Evolutionary conservation across 306 rosid species (phyloP).

Genomic region (Neltuma alba): DNA sequence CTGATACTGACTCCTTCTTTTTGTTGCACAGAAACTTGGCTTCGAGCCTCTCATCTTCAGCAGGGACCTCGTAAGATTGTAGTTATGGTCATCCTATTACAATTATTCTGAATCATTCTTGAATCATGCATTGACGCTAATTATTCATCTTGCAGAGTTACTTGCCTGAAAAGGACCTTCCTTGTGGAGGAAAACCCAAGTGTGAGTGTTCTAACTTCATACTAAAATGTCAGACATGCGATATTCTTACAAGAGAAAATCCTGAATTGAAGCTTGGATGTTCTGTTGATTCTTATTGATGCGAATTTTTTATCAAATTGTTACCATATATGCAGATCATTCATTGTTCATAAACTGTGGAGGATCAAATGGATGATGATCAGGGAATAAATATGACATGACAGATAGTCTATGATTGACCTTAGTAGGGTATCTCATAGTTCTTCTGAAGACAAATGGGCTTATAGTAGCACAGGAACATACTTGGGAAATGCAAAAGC

Average conservation of each 20-base stretch:
- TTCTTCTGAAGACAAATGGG: conserved; percentile 54
- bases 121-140: conserved; percentile 17
- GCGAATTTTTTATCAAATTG: conserved; percentile 14
- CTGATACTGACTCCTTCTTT: conserved; percentile 2
- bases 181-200: conserved; percentile 52
- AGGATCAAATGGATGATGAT: conserved; percentile 44
- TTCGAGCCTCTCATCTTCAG: conserved; percentile 56
- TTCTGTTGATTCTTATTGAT: not conserved
- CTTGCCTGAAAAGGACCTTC: conserved; percentile 66
- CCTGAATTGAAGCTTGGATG: not conserved
- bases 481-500: not conserved
- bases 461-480: conserved; percentile 73
- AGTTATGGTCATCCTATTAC: conserved; percentile 13
- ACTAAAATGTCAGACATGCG: not conserved
- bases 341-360: conserved; percentile 79
- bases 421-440: conserved; percentile 38
- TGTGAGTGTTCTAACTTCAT: conserved; percentile 49
- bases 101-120: not conserved
- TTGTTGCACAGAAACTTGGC: conserved; percentile 61
- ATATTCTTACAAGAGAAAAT: not conserved
- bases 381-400: conserved; percentile 48
- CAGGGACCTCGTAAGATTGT: conserved; percentile 49
- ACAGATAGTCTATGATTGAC: no score
- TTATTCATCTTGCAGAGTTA: conserved; percentile 39
- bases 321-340: conserved; percentile 49